Evolutionary conservation across 2,329 filamentous ascomycete species (phyloP), one percentile per base, ranked within the genome.

Genomic region (Ophiostoma piceae): DNA sequence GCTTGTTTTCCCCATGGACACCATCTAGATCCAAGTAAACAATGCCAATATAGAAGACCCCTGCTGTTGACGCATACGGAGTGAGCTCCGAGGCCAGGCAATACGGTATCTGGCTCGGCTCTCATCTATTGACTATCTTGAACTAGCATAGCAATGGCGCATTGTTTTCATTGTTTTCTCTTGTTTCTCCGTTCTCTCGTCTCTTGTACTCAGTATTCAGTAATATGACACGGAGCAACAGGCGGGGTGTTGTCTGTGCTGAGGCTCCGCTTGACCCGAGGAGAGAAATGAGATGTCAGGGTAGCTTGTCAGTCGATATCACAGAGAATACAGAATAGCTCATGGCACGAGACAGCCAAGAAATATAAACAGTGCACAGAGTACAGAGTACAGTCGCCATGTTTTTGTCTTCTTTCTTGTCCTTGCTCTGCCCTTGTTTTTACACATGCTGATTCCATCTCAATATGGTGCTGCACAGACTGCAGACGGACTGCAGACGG

Each of bases 181-280:
- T 41, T 41, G 39, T 41, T 41, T 41, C 39, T 41, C 39, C 12
- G 8, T 35, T 35, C 35, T 35, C 35, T 8, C 35, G 35, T 35
- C 35, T 35, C 35, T 35, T 35, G 35, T 35, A 35, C 35, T 35
- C 35, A 35, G 35, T 35, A 35, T 35, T 35, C 35, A 35, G 35
- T 35, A 66, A 68, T 66, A 71, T 71, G 67, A 71, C 51, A 71
- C 69, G 69, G 69, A 68, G 69, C 67, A 51, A 47, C 57, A 67
- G 69, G 69, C 67, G 67, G 69, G 67, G 69, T 68, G 68, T 39
- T 9, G 62, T 68, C 67, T 67, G 67, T 67, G 66, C 62, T 32
- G 62, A 54, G 60, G 67, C 67, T 68, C 54, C 67, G 54, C 54
- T 26, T 68, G 41, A 37, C 29, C 60, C 60, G 60, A 35, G n/a